phyloP scores from a whole-genome alignment of 768 basidiomycete genomes.

The Suillus subaureus region DNA sequence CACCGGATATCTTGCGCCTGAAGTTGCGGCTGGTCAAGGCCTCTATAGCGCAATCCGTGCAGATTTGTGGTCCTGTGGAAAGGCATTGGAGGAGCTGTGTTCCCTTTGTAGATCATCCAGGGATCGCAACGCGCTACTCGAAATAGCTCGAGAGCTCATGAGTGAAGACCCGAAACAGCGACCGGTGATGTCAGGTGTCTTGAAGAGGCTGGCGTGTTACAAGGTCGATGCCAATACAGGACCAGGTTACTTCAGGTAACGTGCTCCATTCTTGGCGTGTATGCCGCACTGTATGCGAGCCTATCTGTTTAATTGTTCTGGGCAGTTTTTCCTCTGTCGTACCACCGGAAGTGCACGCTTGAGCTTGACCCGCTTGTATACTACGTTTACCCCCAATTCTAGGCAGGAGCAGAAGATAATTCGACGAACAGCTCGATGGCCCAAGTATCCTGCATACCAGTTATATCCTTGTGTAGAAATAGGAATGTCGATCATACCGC shows the following conservation, averaged over 20 bases:
- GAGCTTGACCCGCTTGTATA: neutral
- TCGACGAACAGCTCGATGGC: neutral
- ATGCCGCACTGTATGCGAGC: neutral
- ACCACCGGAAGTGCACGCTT: neutral
- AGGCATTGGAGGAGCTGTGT: neutral
- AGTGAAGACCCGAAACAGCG: neutral
- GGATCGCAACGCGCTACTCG: neutral
- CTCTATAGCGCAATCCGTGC: no score
- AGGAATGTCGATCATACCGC: neutral
- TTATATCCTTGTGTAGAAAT: neutral
- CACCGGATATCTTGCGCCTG: no score
- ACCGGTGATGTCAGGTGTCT: neutral
- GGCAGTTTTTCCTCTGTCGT: neutral
- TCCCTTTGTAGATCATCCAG: neutral
- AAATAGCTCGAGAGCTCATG: neutral
- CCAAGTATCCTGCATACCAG: neutral
- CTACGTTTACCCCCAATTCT: neutral
- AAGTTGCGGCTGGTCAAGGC: no score
- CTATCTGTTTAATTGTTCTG: neutral
- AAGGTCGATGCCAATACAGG: neutral
- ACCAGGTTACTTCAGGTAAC: neutral
- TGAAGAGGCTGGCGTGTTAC: neutral
- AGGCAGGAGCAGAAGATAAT: neutral
- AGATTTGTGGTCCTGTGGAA: no score
- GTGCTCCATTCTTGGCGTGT: constrained; percentile 1